Percentiles rank a stretch among this genome's conserved stretches.
Conservation (phyloP, 2,329 filamentous ascomycete species). For the Venturiaceae sp. region DNA sequence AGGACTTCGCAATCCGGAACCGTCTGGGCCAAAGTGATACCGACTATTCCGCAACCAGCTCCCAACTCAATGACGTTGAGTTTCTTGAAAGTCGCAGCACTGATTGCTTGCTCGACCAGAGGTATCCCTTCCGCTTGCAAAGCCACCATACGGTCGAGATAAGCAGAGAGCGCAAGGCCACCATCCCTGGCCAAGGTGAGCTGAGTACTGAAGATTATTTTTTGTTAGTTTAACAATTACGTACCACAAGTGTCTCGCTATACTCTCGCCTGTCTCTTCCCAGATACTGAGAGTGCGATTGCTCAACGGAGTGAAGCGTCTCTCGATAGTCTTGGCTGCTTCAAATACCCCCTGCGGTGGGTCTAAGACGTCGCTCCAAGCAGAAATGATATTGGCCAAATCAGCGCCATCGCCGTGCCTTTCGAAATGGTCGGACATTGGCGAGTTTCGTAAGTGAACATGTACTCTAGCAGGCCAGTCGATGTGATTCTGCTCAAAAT, state of each 20-base stretch:
- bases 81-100: constrained; percentile 26
- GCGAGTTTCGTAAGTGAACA: constrained; percentile 20
- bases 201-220: not conserved
- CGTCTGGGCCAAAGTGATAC: constrained; percentile 50
- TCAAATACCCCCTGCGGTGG: constrained; percentile 25
- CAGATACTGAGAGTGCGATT: constrained; percentile 41
- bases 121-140: constrained; percentile 18
- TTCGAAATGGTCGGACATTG: constrained; percentile 19
- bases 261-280: constrained; percentile 65
- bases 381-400: constrained; percentile 42
- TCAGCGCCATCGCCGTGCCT: constrained; percentile 13
- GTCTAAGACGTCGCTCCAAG: constrained; percentile 42
- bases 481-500: constrained; percentile 26
- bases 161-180: constrained; percentile 46
- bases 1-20: constrained; percentile 42
- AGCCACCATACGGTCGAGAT: constrained; percentile 35
- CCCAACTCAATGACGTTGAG: constrained; percentile 55
- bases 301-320: constrained; percentile 38
- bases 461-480: constrained; percentile 30
- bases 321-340: constrained; percentile 44
- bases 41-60: constrained; percentile 59
- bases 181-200: constrained; percentile 39
- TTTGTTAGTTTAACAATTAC: constrained; percentile 7
- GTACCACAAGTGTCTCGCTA: constrained; percentile 63
- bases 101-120: constrained; percentile 25